Conservation (phyloP, 345 rosid species). For the Citrus reticulata region DNA sequence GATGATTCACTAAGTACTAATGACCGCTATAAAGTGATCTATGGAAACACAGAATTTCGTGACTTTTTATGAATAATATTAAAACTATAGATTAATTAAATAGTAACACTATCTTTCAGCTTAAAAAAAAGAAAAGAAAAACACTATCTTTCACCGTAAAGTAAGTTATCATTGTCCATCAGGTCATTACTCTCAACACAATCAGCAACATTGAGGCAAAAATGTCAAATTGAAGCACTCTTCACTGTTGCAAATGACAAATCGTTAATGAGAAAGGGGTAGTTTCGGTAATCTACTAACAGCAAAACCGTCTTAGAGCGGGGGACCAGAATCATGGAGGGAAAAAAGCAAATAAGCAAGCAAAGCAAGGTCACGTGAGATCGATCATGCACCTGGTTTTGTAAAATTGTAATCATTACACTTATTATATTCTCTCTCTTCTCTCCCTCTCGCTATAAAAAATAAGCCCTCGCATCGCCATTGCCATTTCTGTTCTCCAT, state of each 20-base stretch:
- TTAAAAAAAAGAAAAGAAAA: too few species aligned
- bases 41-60: too few species aligned
- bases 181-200: not conserved
- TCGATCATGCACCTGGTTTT: not conserved
- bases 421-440: not conserved
- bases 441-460: not conserved
- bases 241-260: not conserved
- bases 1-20: too few species aligned
- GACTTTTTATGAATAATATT: too few species aligned
- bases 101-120: too few species aligned
- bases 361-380: slow-evolving; percentile 5
- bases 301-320: not conserved
- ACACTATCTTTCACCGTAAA: too few species aligned
- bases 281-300: not conserved
- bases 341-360: not conserved
- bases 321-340: not conserved
- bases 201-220: not conserved
- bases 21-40: too few species aligned
- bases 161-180: too few species aligned
- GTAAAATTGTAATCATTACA: not conserved
- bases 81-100: too few species aligned
- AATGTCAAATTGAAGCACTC: not conserved
- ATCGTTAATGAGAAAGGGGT: not conserved
- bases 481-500: too few species aligned
- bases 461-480: too few species aligned